phyloP scores from a whole-genome alignment of 495 filamentous ascomycete species.

The Podospora conica region DNA sequence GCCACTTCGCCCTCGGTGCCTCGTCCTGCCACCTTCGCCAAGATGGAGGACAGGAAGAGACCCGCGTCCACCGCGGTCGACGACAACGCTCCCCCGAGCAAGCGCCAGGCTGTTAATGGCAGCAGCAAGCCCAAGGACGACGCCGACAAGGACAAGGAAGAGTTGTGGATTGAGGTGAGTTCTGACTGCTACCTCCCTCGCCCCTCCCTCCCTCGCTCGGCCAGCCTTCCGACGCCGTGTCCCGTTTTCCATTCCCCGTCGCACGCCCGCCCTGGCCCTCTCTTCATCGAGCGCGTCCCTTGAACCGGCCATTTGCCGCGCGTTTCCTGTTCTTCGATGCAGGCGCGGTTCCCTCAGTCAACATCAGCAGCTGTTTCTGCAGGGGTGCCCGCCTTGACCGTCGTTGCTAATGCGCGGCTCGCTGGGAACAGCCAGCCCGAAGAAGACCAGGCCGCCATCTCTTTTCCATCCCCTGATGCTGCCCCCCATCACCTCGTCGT shows the following conservation, averaged over 20 bases:
- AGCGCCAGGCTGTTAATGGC: slow-evolving; percentile 82
- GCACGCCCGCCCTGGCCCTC: slow-evolving; percentile 3
- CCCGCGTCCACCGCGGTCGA: slow-evolving; percentile 66
- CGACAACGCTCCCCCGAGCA: slow-evolving; percentile 73
- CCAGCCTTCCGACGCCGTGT: slow-evolving; percentile 6
- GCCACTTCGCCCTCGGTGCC: slow-evolving; percentile 63
- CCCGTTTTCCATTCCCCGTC: slow-evolving; percentile 18
- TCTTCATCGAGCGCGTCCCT: slow-evolving; percentile 10
- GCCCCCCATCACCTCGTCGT: slow-evolving; percentile 12
- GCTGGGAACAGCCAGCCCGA: slow-evolving; percentile 38
- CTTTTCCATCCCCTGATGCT: slow-evolving; percentile 19
- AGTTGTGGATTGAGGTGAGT: slow-evolving; percentile 75
- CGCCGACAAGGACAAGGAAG: slow-evolving; percentile 70
- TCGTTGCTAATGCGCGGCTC: slow-evolving; percentile 43
- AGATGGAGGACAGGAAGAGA: slow-evolving; percentile 98
- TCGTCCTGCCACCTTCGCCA: slow-evolving; percentile 61
- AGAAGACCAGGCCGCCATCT: slow-evolving; percentile 24
- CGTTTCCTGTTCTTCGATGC: slow-evolving; percentile 6
- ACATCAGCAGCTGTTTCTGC: slow-evolving; percentile 23
- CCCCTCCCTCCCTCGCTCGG: slow-evolving; percentile 12
- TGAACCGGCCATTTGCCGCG: slow-evolving; percentile 12
- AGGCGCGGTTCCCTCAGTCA: slow-evolving; percentile 12
- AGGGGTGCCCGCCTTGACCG: slow-evolving; percentile 31
- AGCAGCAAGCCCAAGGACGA: slow-evolving; percentile 66
- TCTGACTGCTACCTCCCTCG: slow-evolving; percentile 24